These are phyloP conservation scores for Cladorrhinum sp. DNA, from an alignment of 2,329 filamentous ascomycete species.

Conservation along the genomic window DNA sequence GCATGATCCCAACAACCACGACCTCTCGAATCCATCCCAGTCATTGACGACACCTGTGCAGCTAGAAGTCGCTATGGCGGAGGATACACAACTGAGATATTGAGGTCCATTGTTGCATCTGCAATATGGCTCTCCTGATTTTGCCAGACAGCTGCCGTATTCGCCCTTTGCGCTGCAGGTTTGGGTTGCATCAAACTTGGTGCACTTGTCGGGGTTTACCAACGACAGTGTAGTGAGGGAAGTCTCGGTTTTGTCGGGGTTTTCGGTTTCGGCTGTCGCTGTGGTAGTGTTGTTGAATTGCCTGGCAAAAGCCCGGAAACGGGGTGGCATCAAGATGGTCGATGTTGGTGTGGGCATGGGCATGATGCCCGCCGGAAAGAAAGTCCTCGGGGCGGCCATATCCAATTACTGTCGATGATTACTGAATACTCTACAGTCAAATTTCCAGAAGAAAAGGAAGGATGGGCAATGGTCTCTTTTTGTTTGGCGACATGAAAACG, in stretches of 20 bases:
- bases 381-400: not conserved
- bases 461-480: not conserved
- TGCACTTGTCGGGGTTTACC: not conserved
- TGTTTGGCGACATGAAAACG: not conserved
- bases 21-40: conserved; percentile 20
- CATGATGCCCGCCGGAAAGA: not conserved
- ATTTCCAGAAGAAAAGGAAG: not conserved
- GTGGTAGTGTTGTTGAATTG: conserved; percentile 5
- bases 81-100: conserved; percentile 23
- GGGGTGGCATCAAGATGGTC: conserved; percentile 1
- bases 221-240: not conserved
- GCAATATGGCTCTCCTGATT: conserved; percentile 10
- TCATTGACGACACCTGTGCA: conserved; percentile 17
- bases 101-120: conserved; percentile 21
- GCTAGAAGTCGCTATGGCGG: conserved; percentile 19
- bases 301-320: not conserved
- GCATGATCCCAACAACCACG: conserved; percentile 19
- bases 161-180: conserved; percentile 20
- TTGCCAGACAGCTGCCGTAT: conserved; percentile 19
- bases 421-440: too few species aligned
- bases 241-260: not conserved
- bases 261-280: not conserved
- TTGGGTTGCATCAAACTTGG: conserved; percentile 20
- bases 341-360: not conserved
- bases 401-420: too few species aligned